Base-by-base conservation (phyloP, 768 basidiomycete species). In the Panaeolus cyanescens region DNA sequence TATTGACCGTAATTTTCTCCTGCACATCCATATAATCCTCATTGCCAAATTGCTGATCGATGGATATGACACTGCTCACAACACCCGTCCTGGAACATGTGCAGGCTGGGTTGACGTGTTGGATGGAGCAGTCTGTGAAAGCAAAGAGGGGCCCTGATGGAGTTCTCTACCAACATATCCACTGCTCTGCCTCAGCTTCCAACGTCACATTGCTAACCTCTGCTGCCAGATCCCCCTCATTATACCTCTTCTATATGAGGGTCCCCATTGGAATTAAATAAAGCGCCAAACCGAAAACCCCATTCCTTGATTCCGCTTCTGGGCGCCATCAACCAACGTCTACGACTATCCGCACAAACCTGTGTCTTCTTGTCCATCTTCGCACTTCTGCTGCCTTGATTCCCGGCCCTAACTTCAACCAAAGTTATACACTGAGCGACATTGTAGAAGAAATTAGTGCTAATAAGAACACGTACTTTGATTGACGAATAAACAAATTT, bases 1-100 rank as follows among this genome's bases (percentile, higher is more conserved):
- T 99, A 83, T 99, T 98, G 56, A 99, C 97, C 7, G 95, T 98
- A 63, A 99, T 97, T 71, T 86, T 86, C 58, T 75, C 74, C 17
- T 50, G 45, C 6, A 50, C 22, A 20, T 57, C 55, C 17, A 65
- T 36, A 12, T 59, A 69, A 17, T 55, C 70, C 12, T 75, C 76
- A 65, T 61, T 83, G 76, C 69, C 70, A 31, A 69, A 76, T 40
- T 69, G 70, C 1, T 59, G 68, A 62, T 78, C 77, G 28, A 78
- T 71, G 2, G 71, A 75, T 75, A 77, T 77, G 22, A 71, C 66
- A 5, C 45, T 50, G 45, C 45, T 50, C 22, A 50, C 45, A 20
- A 50, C 45, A 28, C 45, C 63, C 58, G 13, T 12, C 64, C 63
- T 4, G 71, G 69, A 5, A 74, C 67, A 2, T 71, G 65, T 20